Percentiles rank a stretch among this genome's conserved stretches.
Evolutionary conservation across 2,329 filamentous ascomycete genomes (phyloP).

Genomic region (Cercospora brassicicola): DNA sequence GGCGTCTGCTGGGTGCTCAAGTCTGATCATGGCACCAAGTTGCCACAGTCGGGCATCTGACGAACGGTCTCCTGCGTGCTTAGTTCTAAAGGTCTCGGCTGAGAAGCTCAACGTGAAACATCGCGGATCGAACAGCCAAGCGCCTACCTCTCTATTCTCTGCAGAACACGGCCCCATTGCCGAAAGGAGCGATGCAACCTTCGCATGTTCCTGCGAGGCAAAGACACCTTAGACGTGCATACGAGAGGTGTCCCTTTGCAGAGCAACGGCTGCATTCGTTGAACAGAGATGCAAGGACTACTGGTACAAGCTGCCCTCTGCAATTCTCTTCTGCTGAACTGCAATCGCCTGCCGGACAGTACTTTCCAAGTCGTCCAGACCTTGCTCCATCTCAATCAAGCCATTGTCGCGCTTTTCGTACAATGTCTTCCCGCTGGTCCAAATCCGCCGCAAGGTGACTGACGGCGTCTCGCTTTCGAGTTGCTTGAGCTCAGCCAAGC

Average conservation of each 20-base stretch:
- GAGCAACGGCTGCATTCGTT: not conserved
- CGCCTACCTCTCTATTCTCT: not conserved
- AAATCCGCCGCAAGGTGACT: constrained; percentile 67
- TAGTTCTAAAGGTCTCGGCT: not conserved
- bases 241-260: not conserved
- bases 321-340: constrained; percentile 25
- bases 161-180: not conserved
- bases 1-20: not conserved
- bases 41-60: not conserved
- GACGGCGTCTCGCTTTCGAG: constrained; percentile 59
- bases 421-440: constrained; percentile 70
- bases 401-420: constrained; percentile 69
- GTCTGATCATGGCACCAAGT: not conserved
- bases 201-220: not conserved
- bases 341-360: constrained; percentile 44
- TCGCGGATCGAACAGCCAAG: not conserved
- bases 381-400: constrained; percentile 51
- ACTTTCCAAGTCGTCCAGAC: constrained; percentile 54
- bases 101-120: not conserved
- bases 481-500: constrained; percentile 56
- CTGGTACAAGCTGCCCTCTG: constrained; percentile 8
- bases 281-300: not conserved
- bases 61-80: not conserved
- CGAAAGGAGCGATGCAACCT: not conserved
- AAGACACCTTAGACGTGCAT: not conserved